Evolutionary conservation across 805 yeast genomes (phyloP).

Genomic region (Tetrapisispora namnaoensis): DNA sequence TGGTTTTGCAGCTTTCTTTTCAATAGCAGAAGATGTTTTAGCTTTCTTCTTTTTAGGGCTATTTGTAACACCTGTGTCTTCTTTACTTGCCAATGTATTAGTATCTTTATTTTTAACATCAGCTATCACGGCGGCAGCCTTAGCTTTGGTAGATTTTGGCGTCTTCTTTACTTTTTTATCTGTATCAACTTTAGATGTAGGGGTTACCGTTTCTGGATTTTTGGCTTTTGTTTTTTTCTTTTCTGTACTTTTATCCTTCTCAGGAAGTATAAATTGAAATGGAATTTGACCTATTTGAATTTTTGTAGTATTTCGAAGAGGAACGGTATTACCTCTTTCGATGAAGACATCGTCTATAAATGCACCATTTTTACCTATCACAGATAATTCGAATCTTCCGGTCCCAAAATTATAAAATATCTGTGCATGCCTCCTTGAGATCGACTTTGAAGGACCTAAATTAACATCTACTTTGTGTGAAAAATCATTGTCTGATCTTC

Average conservation of each 20-base stretch:
- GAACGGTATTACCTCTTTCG: conserved; percentile 86
- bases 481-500: conserved; percentile 67
- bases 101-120: conserved; percentile 3
- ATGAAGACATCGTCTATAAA: conserved; percentile 87
- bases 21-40: conserved; percentile 30
- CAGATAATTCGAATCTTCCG: conserved; percentile 84
- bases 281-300: conserved; percentile 91
- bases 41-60: conserved; percentile 7
- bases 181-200: background rate
- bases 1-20: conserved; percentile 40
- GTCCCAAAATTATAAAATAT: conserved; percentile 95
- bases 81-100: background rate
- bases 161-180: conserved; percentile 7
- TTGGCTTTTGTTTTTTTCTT: conserved; percentile 15
- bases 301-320: conserved; percentile 68
- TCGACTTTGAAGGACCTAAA: conserved; percentile 84
- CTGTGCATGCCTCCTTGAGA: conserved; percentile 89
- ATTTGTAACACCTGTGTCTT: background rate
- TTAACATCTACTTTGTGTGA: conserved; percentile 80
- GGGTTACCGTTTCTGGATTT: conserved; percentile 7
- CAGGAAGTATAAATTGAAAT: conserved; percentile 79
- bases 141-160: conserved; percentile 6
- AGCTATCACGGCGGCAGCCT: conserved; percentile 4
- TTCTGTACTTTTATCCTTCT: conserved; percentile 36
- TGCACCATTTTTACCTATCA: conserved; percentile 92